Evolutionary conservation across 805 yeast genomes (phyloP).

Genomic region (Candida berthetii): DNA sequence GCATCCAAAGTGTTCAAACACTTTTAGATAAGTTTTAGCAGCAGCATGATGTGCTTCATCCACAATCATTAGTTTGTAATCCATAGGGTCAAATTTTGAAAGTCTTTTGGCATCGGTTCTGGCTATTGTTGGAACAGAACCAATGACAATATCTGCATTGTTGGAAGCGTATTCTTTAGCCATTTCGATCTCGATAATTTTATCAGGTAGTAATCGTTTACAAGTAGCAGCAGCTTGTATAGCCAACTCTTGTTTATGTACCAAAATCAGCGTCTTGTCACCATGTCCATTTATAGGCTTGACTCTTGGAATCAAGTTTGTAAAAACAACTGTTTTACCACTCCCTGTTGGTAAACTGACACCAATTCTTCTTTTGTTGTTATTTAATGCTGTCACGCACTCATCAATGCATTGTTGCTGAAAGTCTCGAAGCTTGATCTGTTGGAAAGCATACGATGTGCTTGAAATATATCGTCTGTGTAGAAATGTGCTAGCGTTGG

Average conservation of each 20-base stretch:
- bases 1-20: conserved; percentile 47
- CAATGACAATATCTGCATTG: conserved; percentile 65
- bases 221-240: conserved; percentile 58
- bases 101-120: conserved; percentile 37
- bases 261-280: conserved; percentile 49
- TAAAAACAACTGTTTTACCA: conserved; percentile 83
- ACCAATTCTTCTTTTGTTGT: conserved; percentile 55
- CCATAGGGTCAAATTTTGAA: conserved; percentile 43
- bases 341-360: conserved; percentile 92
- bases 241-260: conserved; percentile 77
- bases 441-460: neutral
- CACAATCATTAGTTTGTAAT: conserved; percentile 68
- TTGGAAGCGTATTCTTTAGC: conserved; percentile 40
- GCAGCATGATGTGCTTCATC: conserved; percentile 95
- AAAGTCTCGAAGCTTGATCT: conserved; percentile 38
- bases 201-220: conserved; percentile 37
- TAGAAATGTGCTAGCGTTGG: no score
- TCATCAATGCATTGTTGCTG: conserved; percentile 64
- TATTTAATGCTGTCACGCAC: conserved; percentile 40
- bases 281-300: conserved; percentile 24
- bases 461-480: no score
- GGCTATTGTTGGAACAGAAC: conserved; percentile 64
- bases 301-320: conserved; percentile 45
- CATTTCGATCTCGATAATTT: conserved; percentile 65
- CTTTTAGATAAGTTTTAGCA: conserved; percentile 55